Evolutionary conservation across 1,139 yeast genomes (phyloP).

Genomic region (Taphrina betulina): DNA sequence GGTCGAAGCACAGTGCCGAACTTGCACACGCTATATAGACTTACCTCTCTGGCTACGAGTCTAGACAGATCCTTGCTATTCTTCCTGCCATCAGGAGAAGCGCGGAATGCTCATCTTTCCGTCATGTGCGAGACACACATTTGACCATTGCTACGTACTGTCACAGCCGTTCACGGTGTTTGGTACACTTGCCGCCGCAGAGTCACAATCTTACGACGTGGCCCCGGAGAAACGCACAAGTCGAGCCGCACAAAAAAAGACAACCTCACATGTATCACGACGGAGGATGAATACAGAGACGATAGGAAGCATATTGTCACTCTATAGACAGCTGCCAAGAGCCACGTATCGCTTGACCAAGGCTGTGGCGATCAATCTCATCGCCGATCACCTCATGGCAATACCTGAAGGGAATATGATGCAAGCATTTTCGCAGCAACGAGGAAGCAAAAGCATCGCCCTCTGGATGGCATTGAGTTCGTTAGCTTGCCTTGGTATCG

Average conservation of each 20-base stretch:
- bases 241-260: no score
- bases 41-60: no score
- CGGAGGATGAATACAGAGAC: background rate
- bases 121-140: no score
- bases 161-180: conserved; percentile 7
- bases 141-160: no score
- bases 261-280: background rate
- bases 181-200: conserved; percentile 15
- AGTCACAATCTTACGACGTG: conserved; percentile 1
- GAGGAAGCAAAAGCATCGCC: background rate
- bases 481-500: background rate
- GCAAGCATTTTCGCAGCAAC: background rate
- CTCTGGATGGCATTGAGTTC: background rate
- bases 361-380: background rate
- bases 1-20: no score
- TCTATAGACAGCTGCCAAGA: conserved; percentile 3
- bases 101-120: no score
- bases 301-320: background rate
- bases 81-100: no score
- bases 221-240: background rate
- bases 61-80: no score
- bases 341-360: background rate
- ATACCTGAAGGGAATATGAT: background rate
- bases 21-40: no score
- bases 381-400: background rate